These are phyloP conservation scores for Thoreauomyces humboldtii DNA, from an alignment of 192 early-diverging fungal genomes.

Conservation along the genomic window DNA sequence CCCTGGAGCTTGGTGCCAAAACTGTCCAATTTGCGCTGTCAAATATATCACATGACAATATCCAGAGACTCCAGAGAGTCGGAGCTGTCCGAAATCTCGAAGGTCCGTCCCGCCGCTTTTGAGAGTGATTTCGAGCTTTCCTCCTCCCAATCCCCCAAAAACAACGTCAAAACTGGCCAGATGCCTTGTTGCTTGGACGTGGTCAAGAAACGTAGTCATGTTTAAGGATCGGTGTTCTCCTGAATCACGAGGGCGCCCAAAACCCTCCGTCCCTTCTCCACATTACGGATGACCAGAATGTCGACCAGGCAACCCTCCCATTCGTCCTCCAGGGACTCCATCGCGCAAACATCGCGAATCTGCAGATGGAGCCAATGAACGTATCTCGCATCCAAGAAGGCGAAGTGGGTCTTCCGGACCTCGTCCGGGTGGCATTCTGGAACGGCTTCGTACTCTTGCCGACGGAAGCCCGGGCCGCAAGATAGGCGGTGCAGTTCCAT, in stretches of 20 bases:
- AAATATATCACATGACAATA: too few species aligned
- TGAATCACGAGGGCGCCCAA: constrained; percentile 1
- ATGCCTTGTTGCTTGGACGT: too few species aligned
- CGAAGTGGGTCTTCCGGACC: not conserved
- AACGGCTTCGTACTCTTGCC: constrained; percentile 1
- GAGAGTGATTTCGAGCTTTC: too few species aligned
- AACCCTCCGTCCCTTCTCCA: constrained; percentile 4
- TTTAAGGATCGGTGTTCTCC: too few species aligned
- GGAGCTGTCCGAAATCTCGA: too few species aligned
- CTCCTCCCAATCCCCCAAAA: too few species aligned
- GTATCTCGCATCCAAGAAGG: not conserved
- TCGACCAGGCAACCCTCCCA: constrained; percentile 3
- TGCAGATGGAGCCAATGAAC: not conserved
- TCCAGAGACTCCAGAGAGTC: too few species aligned
- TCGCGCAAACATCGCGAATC: not conserved
- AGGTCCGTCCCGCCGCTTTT: too few species aligned
- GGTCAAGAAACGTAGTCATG: too few species aligned
- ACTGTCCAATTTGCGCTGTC: too few species aligned
- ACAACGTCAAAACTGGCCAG: too few species aligned
- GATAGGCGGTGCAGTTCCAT: not conserved
- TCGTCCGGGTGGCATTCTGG: constrained; percentile 6
- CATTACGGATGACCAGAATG: constrained; percentile 1
- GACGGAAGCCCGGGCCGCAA: constrained; percentile 1
- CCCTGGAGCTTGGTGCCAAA: too few species aligned
- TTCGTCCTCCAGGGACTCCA: not conserved